Percentiles rank a stretch among this genome's conserved stretches.
Evolutionary conservation across 768 basidiomycete species (phyloP).

Genomic region (Piloderma croceum): DNA sequence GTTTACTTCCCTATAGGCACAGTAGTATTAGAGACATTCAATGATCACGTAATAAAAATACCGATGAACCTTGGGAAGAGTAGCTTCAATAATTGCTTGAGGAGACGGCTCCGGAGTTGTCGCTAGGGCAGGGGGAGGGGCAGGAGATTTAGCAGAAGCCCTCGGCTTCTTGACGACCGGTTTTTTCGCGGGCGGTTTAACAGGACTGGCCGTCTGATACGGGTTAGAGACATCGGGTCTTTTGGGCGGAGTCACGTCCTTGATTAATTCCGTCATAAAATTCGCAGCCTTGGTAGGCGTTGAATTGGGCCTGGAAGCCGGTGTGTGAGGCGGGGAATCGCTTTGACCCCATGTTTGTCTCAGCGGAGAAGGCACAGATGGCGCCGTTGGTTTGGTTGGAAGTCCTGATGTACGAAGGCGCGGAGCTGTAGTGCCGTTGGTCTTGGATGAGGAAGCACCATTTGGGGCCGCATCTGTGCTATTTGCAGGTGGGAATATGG

Average conservation of each 20-base stretch:
- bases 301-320: slow-evolving; percentile 34
- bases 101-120: slow-evolving; percentile 36
- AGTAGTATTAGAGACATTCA: slow-evolving; percentile 7
- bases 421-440: too few relatives aligned
- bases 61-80: slow-evolving; percentile 58
- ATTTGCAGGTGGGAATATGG: slow-evolving; percentile 23
- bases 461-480: too few relatives aligned
- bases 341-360: slow-evolving; percentile 63
- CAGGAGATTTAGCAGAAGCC: slow-evolving; percentile 35
- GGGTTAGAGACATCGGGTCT: slow-evolving; percentile 70
- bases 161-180: slow-evolving; percentile 37
- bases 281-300: slow-evolving; percentile 57
- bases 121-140: slow-evolving; percentile 23
- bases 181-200: slow-evolving; percentile 41
- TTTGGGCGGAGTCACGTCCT: slow-evolving; percentile 61
- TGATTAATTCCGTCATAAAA: slow-evolving; percentile 65
- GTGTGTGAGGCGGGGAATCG: slow-evolving; percentile 33
- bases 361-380: slow-evolving; percentile 67
- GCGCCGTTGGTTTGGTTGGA: slow-evolving; percentile 48
- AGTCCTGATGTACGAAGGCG: slow-evolving; percentile 39
- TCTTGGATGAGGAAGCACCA: too few relatives aligned
- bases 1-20: slow-evolving; percentile 62
- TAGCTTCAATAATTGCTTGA: slow-evolving; percentile 72
- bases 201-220: slow-evolving; percentile 68
- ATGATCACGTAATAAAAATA: background rate